Evolutionary conservation across 2,329 filamentous ascomycete genomes (phyloP).

Genomic region (Rutstroemia sp.): DNA sequence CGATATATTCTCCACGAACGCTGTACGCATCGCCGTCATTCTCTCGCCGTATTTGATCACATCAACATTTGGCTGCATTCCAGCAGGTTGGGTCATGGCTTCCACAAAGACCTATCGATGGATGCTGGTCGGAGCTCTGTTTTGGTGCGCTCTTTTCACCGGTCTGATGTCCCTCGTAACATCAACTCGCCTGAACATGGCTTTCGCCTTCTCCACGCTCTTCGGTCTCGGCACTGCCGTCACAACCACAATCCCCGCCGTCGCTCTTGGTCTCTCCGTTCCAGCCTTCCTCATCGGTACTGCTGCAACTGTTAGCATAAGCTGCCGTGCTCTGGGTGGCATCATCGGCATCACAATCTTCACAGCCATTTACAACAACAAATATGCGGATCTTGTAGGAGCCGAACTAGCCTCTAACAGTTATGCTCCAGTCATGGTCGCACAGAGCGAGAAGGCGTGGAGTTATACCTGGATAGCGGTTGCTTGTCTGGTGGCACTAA

Average conservation of each 20-base stretch:
- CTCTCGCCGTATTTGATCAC: conserved; percentile 14
- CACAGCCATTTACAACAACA: conserved; percentile 17
- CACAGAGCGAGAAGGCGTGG: conserved; percentile 11
- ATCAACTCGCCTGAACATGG: conserved; percentile 7
- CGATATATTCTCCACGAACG: conserved; percentile 14
- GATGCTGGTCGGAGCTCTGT: conserved; percentile 11
- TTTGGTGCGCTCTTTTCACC: conserved; percentile 16
- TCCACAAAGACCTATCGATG: conserved; percentile 10
- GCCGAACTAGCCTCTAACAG: conserved; percentile 6
- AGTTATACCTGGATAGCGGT: conserved; percentile 17
- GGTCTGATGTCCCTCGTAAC: conserved; percentile 16
- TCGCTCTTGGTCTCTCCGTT: conserved; percentile 14
- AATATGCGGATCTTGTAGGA: conserved; percentile 13
- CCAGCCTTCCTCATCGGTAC: conserved; percentile 17
- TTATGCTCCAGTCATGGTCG: conserved; percentile 7
- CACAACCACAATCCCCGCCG: conserved; percentile 15
- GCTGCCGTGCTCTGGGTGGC: conserved; percentile 14
- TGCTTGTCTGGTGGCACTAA: conserved; percentile 12
- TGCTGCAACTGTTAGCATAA: conserved; percentile 15
- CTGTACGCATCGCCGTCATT: conserved; percentile 15
- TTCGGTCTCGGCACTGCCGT: conserved; percentile 16
- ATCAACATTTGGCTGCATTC: conserved; percentile 17
- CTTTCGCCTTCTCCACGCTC: conserved; percentile 14
- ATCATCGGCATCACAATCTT: conserved; percentile 19
- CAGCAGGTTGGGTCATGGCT: conserved; percentile 17